Evolutionary conservation across 768 basidiomycete genomes (phyloP), one percentile per base, ranked within the genome.

Genomic region (Lactifluus piperatus): DNA sequence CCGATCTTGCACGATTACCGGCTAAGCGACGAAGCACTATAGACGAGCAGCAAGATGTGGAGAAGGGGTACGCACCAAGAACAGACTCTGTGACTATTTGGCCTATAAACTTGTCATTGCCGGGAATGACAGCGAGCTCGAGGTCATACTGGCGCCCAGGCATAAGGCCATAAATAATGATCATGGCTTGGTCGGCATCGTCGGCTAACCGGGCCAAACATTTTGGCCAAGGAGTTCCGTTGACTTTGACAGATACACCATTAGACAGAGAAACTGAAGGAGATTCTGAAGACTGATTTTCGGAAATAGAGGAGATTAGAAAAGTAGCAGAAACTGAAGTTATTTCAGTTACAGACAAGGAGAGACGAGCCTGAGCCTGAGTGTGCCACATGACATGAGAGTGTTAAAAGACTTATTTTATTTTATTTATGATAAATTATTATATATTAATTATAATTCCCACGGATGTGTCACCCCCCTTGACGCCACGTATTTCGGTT

Each of bases 141-240:
- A 97, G 84, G 67, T 97, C 92, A 66, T 97, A 97, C 68, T 91
- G 88, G 56, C 89, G 80, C 2, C 89, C 89, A 4, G 92, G 93
- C 75, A 88, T 81, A 47, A 97, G 77, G 1, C 91, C 91, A 59
- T 92, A 94, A 27, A 97, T 81, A 58, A 95, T 89, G 53, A 97
- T 91, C 56, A 94, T 82, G 0, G 91, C 94, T 67, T 95, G 88
- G 64, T 94, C 92, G 0, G 79, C 78, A 54, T 82, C 80, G 45
- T 93, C 90, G 68, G 89, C 85, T 61, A 91, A 82, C 54, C 85
- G 82, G 57, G 90, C 82, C 67, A 91, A 80, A 24, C 90, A 86
- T 51, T 84, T 77, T 67, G 85, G 82, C 91, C 91, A 93, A 4
- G 80, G 81, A 5, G 84, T 77, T 29, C 82, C 82, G 63, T 94